Evolutionary conservation across 495 filamentous ascomycete genomes (phyloP).

Genomic region (Gamarada debralockiae): DNA sequence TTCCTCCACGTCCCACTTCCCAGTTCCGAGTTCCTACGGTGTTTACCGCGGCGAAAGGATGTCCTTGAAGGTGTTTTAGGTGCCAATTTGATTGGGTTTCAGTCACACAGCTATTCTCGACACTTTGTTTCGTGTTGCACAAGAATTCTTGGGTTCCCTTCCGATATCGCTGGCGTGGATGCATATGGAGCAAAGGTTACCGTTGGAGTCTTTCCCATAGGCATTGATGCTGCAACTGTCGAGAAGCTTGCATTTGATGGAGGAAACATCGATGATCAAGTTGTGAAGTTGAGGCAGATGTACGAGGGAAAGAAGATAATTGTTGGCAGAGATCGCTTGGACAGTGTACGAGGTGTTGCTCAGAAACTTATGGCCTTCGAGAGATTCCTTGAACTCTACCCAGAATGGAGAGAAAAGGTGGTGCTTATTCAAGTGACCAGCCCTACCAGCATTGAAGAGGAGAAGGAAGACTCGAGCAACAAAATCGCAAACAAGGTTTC

Average conservation of each 20-base stretch:
- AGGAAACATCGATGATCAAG: slow-evolving; percentile 61
- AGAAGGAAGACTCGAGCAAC: slow-evolving; percentile 63
- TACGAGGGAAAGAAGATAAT: slow-evolving; percentile 87
- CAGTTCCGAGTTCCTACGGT: slow-evolving; percentile 87
- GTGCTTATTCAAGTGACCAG: slow-evolving; percentile 93
- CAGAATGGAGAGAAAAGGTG: slow-evolving; percentile 87
- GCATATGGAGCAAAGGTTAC: slow-evolving; percentile 84
- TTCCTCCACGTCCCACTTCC: slow-evolving; percentile 92
- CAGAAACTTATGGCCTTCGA: slow-evolving; percentile 94
- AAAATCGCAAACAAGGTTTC: slow-evolving; percentile 81
- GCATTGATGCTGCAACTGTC: slow-evolving; percentile 74
- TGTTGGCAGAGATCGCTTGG: slow-evolving; percentile 87
- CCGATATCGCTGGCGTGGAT: slow-evolving; percentile 73
- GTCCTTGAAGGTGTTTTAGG: slow-evolving; percentile 83
- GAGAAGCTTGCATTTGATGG: slow-evolving; percentile 66
- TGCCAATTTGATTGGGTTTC: slow-evolving; percentile 88
- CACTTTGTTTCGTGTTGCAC: slow-evolving; percentile 93
- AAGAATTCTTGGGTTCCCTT: slow-evolving; percentile 79
- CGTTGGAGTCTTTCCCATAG: slow-evolving; percentile 87
- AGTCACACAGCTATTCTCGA: slow-evolving; percentile 86
- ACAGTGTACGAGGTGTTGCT: slow-evolving; percentile 82
- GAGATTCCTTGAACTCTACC: slow-evolving; percentile 80
- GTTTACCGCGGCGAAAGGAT: slow-evolving; percentile 80
- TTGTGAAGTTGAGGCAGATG: slow-evolving; percentile 59
- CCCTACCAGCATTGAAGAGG: slow-evolving; percentile 72